Evolutionary conservation across 2,329 filamentous ascomycete genomes (phyloP), one percentile per base, ranked within the genome.

Genomic region (Neoascochyta sp.): DNA sequence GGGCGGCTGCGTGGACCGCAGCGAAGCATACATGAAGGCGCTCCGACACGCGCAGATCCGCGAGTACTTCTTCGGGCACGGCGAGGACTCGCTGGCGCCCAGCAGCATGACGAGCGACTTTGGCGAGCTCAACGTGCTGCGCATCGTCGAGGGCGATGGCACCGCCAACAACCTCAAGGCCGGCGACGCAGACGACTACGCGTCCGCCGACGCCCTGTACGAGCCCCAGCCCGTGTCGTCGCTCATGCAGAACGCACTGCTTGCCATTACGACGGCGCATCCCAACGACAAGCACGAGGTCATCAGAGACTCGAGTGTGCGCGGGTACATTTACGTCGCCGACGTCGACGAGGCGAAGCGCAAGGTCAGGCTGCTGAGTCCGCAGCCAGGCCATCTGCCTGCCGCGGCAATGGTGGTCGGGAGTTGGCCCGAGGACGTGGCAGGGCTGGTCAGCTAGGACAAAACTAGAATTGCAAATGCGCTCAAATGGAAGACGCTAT

Each of bases 61-160:
- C 45, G 83, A 89, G 49, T 98, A 98, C 64, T 98, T 98, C 68
- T 98, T 95, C 57, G 92, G 92, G 7, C 83, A 85, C 41, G 57
- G 57, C 28, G 51, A 75, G 1, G 80, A 78, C 40, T 76, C 83
- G 35, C 70, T 98, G 2, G 92, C 85, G 24, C 92, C 92, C 0
- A 84, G 89, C 50, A 93, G 87, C 5, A 86, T 94, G 52, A 83
- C 84, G 36, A 78, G 94, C 4, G 81, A 87, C 41, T 92, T 88
- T 56, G 73, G 79, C 36, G 77, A 80, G 7, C 61, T 95, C 21
- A 73, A 78, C 2, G 74, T 96, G 23, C 95, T 85, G 68, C 78
- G 75, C 41, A 70, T 83, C 16, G 72, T 74, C 4, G 74, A 83
- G 36, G 63, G 81, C 78, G 13, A 13, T 26, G 13, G 9, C n/a